phyloP scores from a whole-genome alignment of 192 early-diverging fungal species.

The Podochytrium sp. region DNA sequence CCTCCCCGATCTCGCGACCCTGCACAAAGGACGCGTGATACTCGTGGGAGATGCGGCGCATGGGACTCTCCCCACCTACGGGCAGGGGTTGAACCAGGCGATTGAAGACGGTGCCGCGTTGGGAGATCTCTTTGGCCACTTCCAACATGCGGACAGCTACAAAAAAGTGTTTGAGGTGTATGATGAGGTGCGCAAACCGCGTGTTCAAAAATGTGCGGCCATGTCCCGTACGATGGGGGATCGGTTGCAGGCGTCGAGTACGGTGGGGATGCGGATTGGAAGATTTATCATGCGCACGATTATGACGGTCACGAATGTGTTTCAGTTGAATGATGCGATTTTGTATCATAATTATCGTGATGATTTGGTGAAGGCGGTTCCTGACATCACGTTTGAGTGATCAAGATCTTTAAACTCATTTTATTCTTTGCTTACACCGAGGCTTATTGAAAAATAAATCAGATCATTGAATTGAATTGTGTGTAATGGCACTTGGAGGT shows the following conservation, averaged over 20 bases:
- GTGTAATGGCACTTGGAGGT: too few relatives aligned
- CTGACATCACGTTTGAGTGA: too few relatives aligned
- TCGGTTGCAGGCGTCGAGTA: not conserved
- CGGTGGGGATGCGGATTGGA: not conserved
- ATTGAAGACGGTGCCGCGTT: not conserved
- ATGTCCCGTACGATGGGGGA: not conserved
- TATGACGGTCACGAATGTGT: not conserved
- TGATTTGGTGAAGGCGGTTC: not conserved
- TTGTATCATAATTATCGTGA: not conserved
- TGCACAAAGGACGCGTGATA: not conserved
- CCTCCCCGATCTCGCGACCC: not conserved
- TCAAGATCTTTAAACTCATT: too few relatives aligned
- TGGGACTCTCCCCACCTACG: not conserved
- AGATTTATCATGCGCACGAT: not conserved
- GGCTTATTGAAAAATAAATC: too few relatives aligned
- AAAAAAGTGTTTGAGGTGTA: not conserved
- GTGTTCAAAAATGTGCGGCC: not conserved
- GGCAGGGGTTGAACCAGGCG: conserved; percentile 1
- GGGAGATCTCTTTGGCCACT: not conserved
- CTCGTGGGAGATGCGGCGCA: conserved; percentile 12
- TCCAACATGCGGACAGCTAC: not conserved
- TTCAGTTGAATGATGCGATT: not conserved
- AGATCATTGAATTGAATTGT: too few relatives aligned
- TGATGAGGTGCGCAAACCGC: not conserved
- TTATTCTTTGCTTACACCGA: too few relatives aligned